phyloP scores from a whole-genome alignment of 1,139 yeast species.

The Arxiozyma telluris region DNA sequence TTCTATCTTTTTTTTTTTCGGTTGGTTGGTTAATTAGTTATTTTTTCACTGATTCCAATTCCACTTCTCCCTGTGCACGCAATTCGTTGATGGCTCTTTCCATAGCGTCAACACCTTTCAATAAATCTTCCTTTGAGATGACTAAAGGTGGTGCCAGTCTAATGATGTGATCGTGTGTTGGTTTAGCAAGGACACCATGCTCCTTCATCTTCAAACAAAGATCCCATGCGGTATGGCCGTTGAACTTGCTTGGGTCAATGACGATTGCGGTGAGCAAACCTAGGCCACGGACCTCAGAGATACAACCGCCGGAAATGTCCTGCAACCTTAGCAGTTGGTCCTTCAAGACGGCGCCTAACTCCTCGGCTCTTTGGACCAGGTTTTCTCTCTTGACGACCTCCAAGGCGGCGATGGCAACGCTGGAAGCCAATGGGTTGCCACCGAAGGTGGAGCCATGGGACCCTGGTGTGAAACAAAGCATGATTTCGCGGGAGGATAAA shows the following conservation, averaged over 20 bases:
- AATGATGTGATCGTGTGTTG: slow-evolving; percentile 92
- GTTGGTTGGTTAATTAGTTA: no score
- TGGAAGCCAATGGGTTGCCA: slow-evolving; percentile 93
- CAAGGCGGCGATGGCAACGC: slow-evolving; percentile 90
- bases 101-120: neutral
- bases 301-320: slow-evolving; percentile 56
- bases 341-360: slow-evolving; percentile 63
- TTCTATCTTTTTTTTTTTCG: no score
- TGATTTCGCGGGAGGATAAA: slow-evolving; percentile 75
- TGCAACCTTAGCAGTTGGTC: slow-evolving; percentile 57
- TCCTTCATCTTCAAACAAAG: slow-evolving; percentile 83
- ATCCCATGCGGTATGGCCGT: slow-evolving; percentile 95
- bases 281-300: slow-evolving; percentile 85
- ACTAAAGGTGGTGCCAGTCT: slow-evolving; percentile 95
- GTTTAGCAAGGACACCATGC: slow-evolving; percentile 87
- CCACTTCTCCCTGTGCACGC: no score
- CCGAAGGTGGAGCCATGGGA: slow-evolving; percentile 98
- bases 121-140: slow-evolving; percentile 54
- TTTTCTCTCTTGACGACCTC: slow-evolving; percentile 84
- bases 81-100: neutral
- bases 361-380: slow-evolving; percentile 67
- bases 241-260: slow-evolving; percentile 73
- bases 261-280: slow-evolving; percentile 90
- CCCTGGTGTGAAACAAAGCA: slow-evolving; percentile 88
- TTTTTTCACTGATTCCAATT: no score